Evolutionary conservation across 495 filamentous ascomycete species (phyloP), one percentile per base, ranked within the genome.

Genomic region (Neurospora sp.): DNA sequence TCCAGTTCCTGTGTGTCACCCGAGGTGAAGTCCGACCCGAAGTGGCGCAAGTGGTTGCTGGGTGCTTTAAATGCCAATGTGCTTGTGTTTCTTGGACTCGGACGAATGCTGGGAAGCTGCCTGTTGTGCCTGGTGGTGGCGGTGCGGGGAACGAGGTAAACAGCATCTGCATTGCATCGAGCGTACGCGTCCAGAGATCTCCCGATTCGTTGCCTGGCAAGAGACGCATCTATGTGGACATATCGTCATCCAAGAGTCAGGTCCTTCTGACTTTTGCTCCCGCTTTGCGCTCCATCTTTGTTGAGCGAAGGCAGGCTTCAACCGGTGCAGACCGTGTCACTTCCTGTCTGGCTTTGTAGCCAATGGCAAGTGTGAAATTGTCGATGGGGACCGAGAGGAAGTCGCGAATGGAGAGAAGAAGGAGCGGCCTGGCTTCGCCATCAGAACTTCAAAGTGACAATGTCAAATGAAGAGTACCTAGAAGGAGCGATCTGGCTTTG

Each of bases 1-100:
- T 79, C 44, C 27, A 75, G 27, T 74, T 74, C 20, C 20, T 18
- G 61, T 41, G 73, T 75, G 74, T 74, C 46, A 70, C 73, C 73
- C 73, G 73, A 75, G 72, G 38, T 61, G 71, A 48, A 40, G 46
- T 40, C 42, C 40, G 22, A 72, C 39, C 38, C 37, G 53, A 18
- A 12, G 61, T n/a, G 61, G 39, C 68, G 66, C 53, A n/a, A 22
- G 68, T 20, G 37, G 37, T 61, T 70, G 53, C 53, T 61, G 11
- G 5, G 48, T 9, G 44, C 44, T 7, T 16, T 61, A 37, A 37
- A 6, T 31, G 12, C 12, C 53, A 61, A 61, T 48, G 46, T 59
- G 22, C 48, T 61, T 27, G 48, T 59, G 48, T 11, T 27, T 61
- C 22, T 61, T 61, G 53, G 53, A 61, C 53, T 61, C 53, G 53